Percentiles rank a stretch among this genome's conserved stretches.
Evolutionary conservation across 2,329 filamentous ascomycete species (phyloP).

Genomic region (Nemania sp.): DNA sequence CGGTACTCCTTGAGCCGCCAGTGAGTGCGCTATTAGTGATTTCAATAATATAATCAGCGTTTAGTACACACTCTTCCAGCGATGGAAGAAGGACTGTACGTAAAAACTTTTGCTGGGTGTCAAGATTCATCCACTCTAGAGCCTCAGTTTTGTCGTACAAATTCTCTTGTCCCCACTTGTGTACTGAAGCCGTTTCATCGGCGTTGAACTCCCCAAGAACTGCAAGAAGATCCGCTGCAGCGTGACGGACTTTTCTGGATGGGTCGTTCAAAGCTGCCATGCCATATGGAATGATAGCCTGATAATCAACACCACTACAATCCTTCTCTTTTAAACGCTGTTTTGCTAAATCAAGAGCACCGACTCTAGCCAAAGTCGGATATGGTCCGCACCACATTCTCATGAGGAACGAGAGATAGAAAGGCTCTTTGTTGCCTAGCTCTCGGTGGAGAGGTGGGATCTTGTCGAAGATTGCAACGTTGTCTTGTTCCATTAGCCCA

Average conservation of each 20-base stretch:
- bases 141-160: slow-evolving; percentile 65
- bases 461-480: slow-evolving; percentile 57
- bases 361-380: slow-evolving; percentile 67
- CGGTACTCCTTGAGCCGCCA: slow-evolving; percentile 42
- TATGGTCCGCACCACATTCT: slow-evolving; percentile 74
- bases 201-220: slow-evolving; percentile 56
- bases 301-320: slow-evolving; percentile 64
- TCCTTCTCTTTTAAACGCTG: slow-evolving; percentile 57
- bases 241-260: slow-evolving; percentile 74
- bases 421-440: slow-evolving; percentile 60
- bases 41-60: slow-evolving; percentile 69
- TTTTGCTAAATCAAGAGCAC: slow-evolving; percentile 69
- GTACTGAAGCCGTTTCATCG: slow-evolving; percentile 37
- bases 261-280: slow-evolving; percentile 74
- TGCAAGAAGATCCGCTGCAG: slow-evolving; percentile 69
- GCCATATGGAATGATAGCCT: slow-evolving; percentile 81
- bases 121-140: slow-evolving; percentile 60
- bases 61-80: slow-evolving; percentile 84
- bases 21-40: slow-evolving; percentile 65
- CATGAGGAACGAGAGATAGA: slow-evolving; percentile 76
- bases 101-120: slow-evolving; percentile 64
- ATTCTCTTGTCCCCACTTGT: slow-evolving; percentile 61
- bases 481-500: slow-evolving; percentile 36
- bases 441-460: slow-evolving; percentile 58
- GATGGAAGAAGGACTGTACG: slow-evolving; percentile 70